Base-by-base conservation (phyloP, 1,139 yeast genomes). In the Blastobotrys capitulatus region DNA sequence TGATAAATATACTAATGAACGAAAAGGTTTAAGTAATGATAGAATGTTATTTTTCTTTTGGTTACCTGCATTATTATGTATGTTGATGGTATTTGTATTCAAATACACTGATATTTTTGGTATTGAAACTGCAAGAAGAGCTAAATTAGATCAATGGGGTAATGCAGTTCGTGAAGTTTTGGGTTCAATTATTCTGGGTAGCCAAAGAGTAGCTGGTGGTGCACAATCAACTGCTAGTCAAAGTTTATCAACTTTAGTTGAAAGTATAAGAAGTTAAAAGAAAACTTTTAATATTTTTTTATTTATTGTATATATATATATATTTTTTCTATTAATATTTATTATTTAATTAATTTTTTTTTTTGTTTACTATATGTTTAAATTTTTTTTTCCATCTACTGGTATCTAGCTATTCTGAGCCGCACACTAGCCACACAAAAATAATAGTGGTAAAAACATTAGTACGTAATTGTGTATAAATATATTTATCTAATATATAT, bases 21-120 rank as follows among this genome's bases (percentile, higher is more conserved):
- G 83, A 22, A 49, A 49, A 34, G 47, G 46, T 34, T 79, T 85
- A 56, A 82, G 79, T 58, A 85, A 86, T 59, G 97, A 89, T 66
- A 83, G 82, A 61, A 84, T 87, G 88, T 72, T 89, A 58, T 70
- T 87, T 49, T 85, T 87, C 64, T 88, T 89, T 74, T 89, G 97
- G 68, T 55, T 65, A 12, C 68, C 68, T 7, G 62, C 63, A 18
- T 52, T 63, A 15, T 59, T 64, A 44, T 54, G 57, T 37, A 44
- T 63, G 42, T 57, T 59, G 13, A 60, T 60, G 60, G 45, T 59
- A 29, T 60, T 42, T 15, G 32, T 31, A 22, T 19, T 31, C 18
- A 34, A 41, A 32, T 41, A 46, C 12, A 42, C 49, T 16, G 49
- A 42, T 9, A 13, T 19, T 10, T 27, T 26, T 20, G 48, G 39